phyloP scores from a whole-genome alignment of 371 early-diverging fungal genomes.

The Parasitella parasitica region DNA sequence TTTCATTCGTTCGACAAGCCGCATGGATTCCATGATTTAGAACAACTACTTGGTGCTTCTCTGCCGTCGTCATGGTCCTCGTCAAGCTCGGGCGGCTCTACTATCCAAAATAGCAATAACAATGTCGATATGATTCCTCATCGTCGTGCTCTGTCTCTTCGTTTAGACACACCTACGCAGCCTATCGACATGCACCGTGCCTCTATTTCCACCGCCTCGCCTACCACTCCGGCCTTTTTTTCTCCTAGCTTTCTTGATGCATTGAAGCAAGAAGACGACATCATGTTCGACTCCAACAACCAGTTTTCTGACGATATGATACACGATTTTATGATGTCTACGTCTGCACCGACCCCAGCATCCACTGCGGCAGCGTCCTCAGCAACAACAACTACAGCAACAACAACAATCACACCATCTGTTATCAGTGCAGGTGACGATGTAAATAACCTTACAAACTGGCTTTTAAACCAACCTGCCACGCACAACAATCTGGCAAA shows the following conservation, averaged over 20 bases:
- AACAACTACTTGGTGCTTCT: conserved; percentile 17
- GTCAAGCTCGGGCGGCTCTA: conserved; percentile 7
- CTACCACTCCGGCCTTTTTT: conserved; percentile 64
- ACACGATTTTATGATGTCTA: conserved; percentile 17
- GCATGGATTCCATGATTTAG: conserved; percentile 25
- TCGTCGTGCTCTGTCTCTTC: conserved; percentile 35
- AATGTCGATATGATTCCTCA: conserved; percentile 11
- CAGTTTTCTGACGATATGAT: conserved; percentile 7
- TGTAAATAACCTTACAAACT: conserved; percentile 14
- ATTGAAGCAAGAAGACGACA: conserved; percentile 48
- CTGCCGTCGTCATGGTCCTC: conserved; percentile 29
- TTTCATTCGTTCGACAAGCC: conserved; percentile 19
- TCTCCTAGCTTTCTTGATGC: conserved; percentile 65
- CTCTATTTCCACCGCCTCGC: conserved; percentile 24
- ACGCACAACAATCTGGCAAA: conserved; percentile 5
- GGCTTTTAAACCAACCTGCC: conserved; percentile 14
- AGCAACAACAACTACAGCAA: conserved; percentile 12
- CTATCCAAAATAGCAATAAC: background rate
- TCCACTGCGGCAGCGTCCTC: background rate
- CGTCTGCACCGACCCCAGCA: background rate
- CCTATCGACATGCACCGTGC: conserved; percentile 10
- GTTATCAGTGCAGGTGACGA: conserved; percentile 12
- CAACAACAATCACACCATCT: conserved; percentile 26
- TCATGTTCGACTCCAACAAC: conserved; percentile 22
- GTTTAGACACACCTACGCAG: conserved; percentile 26